phyloP scores from a whole-genome alignment of 225 moss, liverwort and hornwort species.

The Sphagnum contortum region DNA sequence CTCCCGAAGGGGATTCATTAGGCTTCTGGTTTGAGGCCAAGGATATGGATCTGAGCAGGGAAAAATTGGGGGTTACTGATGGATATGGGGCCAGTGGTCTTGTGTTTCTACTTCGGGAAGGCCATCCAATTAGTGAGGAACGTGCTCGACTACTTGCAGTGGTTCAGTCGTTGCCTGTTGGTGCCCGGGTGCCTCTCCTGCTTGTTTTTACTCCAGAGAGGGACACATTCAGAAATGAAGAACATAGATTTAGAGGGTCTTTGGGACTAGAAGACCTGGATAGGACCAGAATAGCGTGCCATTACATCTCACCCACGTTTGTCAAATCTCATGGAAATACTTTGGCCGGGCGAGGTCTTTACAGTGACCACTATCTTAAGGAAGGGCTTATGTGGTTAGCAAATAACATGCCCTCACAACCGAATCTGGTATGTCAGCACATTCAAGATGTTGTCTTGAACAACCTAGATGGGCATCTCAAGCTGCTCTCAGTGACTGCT shows the following conservation, averaged over 20 bases:
- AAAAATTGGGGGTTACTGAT: constrained; percentile 12
- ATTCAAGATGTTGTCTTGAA: constrained; percentile 55
- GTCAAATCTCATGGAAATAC: constrained; percentile 28
- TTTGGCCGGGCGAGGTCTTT: constrained; percentile 12
- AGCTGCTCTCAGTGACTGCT: constrained; percentile 48
- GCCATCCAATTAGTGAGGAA: constrained; percentile 36
- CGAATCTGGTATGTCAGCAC: constrained; percentile 54
- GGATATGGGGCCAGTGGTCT: constrained; percentile 59
- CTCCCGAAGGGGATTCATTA: constrained; percentile 41
- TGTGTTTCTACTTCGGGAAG: constrained; percentile 53
- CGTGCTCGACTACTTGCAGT: constrained; percentile 53
- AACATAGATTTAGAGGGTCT: constrained; percentile 30
- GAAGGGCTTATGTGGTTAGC: constrained; percentile 81
- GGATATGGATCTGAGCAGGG: constrained; percentile 33
- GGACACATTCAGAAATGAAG: constrained; percentile 20
- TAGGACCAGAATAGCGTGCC: constrained; percentile 52
- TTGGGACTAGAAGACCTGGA: constrained; percentile 56
- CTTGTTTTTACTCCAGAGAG: constrained; percentile 46
- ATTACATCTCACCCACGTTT: constrained; percentile 52
- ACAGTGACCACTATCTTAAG: constrained; percentile 54
- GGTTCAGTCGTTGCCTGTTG: constrained; percentile 52
- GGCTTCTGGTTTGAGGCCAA: constrained; percentile 54
- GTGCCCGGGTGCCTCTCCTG: constrained; percentile 70
- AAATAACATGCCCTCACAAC: constrained; percentile 46
- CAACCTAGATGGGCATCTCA: constrained; percentile 49